Evolutionary conservation across 768 basidiomycete genomes (phyloP), one percentile per base, ranked within the genome.

Genomic region (Serendipita indica): DNA sequence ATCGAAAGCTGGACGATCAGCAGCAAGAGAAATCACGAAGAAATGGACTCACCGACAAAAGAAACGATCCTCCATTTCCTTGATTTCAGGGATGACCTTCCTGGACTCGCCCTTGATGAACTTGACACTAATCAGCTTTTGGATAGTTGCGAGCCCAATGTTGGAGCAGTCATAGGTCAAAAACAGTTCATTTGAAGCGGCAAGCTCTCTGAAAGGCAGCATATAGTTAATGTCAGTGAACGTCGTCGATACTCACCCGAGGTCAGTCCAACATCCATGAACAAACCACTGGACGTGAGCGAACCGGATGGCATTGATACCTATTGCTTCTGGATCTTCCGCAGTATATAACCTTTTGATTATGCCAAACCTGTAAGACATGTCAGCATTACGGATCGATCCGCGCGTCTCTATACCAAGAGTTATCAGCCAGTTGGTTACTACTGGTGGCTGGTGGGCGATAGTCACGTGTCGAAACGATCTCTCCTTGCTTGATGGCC

Each of bases 221-320:
- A n/a, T n/a, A n/a, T n/a, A n/a, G n/a, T n/a, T n/a, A n/a, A n/a
- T n/a, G n/a, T n/a, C n/a, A n/a, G n/a, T n/a, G n/a, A n/a, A n/a
- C n/a, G n/a, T n/a, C n/a, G n/a, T n/a, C n/a, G n/a, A n/a, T n/a
- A n/a, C n/a, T n/a, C n/a, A n/a, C n/a, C n/a, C 49, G 49, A 54
- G 20, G 32, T 54, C 49, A 4, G 49, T 54, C 16, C 10, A 10
- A 33, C 20, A 27, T 25, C 49, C 49, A 27, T 54, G 49, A 54
- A 22, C 20, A 54, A 54, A 54, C 49, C 49, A 54, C n/a, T 54
- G 49, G 20, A 54, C 49, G 32, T 54, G 49, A 7, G 49, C 49
- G 20, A 18, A 54, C n/a, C 16, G 10, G 10, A 25, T 54, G 16
- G 27, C 30, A 6, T 54, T 4, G 49, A n/a, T 18, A n/a, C 20